These are phyloP conservation scores for Gymnopilus dilepis DNA, from an alignment of 768 basidiomycete species.

Conservation along the genomic window DNA sequence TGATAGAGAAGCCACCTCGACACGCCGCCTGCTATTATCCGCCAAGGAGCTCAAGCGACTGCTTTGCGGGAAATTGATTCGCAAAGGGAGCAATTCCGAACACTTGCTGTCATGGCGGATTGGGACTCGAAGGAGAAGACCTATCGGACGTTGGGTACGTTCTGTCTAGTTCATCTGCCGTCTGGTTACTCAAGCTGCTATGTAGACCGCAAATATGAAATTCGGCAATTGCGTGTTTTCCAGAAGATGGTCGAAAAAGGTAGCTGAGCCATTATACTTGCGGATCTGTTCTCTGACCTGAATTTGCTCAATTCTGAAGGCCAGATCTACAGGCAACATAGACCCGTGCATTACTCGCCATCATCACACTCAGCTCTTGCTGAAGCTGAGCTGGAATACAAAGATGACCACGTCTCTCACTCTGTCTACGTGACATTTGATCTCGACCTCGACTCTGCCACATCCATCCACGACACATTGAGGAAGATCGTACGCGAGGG, in stretches of 20 bases:
- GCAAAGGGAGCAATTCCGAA: constrained; percentile 80
- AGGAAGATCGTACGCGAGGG: constrained; percentile 36
- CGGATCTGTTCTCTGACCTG: neutral
- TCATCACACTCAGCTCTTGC: constrained; percentile 94
- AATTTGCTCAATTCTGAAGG: constrained; percentile 48
- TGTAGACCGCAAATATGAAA: constrained; percentile 89
- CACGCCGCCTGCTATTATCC: constrained; percentile 64
- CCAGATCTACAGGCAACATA: constrained; percentile 83
- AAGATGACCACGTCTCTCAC: constrained; percentile 85
- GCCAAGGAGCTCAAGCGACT: constrained; percentile 70
- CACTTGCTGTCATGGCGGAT: constrained; percentile 91
- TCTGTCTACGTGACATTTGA: constrained; percentile 87
- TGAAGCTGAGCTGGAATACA: constrained; percentile 92
- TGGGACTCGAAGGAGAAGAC: constrained; percentile 69
- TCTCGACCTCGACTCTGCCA: constrained; percentile 48
- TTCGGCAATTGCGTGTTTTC: constrained; percentile 86
- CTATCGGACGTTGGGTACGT: constrained; percentile 84
- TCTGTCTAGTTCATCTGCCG: neutral
- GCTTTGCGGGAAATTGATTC: constrained; percentile 75
- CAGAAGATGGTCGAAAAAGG: constrained; percentile 88
- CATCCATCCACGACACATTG: constrained; percentile 29
- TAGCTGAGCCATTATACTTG: constrained; percentile 27
- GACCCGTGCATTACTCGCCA: constrained; percentile 94
- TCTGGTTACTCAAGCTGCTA: too few species aligned
- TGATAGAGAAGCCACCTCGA: constrained; percentile 58